phyloP scores from a whole-genome alignment of 345 rosid genomes.

The Boechera stricta region DNA sequence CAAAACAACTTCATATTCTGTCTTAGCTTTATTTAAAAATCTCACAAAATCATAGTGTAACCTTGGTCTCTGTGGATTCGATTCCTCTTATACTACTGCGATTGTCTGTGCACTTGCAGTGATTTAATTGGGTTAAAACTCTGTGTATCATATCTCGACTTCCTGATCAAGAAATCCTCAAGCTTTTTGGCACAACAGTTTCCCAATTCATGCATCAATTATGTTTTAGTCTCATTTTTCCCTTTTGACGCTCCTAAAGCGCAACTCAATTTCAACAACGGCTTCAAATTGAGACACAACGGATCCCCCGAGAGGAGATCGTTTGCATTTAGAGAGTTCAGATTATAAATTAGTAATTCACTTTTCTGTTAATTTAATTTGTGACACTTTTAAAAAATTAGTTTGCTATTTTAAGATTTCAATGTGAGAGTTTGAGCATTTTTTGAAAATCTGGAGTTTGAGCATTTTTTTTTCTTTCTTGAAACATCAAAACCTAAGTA shows the following conservation, averaged over 20 bases:
- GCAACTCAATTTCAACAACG: not conserved
- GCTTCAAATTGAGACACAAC: not conserved
- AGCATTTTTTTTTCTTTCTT: not conserved
- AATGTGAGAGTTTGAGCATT: not conserved
- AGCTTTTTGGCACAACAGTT: conserved; percentile 77
- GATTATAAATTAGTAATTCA: not conserved
- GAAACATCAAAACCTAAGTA: not conserved
- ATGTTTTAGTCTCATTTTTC: not conserved
- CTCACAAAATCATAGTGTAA: no score
- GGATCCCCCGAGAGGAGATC: not conserved
- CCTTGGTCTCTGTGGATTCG: no score
- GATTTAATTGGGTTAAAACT: no score
- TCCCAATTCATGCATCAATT: conserved; percentile 32
- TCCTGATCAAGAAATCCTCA: conserved; percentile 57
- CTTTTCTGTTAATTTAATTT: not conserved
- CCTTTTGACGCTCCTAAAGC: no score
- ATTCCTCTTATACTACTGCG: no score
- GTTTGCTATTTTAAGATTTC: not conserved
- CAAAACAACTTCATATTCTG: no score
- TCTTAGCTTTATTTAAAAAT: no score
- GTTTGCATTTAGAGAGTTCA: not conserved
- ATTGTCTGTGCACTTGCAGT: no score
- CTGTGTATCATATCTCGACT: no score
- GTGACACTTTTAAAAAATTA: not conserved
- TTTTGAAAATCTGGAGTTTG: no score